These are phyloP conservation scores for Bauhinia variegata DNA, from an alignment of 306 rosid genomes.

Conservation along the genomic window DNA sequence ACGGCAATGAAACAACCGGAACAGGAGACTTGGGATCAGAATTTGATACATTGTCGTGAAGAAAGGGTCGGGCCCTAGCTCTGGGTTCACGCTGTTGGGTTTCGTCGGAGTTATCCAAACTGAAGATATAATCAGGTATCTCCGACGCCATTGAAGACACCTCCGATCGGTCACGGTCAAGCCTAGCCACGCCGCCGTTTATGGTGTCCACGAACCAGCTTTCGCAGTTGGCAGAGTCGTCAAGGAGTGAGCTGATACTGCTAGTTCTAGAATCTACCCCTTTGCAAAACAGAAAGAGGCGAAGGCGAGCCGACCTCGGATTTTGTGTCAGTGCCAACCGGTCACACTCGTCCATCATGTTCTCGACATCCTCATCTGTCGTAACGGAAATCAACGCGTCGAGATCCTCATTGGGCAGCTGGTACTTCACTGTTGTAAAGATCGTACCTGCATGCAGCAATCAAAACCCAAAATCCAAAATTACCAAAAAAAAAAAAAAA, in stretches of 20 bases:
- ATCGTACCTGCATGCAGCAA: constrained; percentile 54
- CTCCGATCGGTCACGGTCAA: constrained; percentile 85
- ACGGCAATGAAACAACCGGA: constrained; percentile 57
- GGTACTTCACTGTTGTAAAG: constrained; percentile 76
- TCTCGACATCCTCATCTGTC: constrained; percentile 94
- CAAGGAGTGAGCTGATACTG: constrained; percentile 78
- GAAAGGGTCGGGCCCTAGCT: constrained; percentile 37
- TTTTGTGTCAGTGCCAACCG: constrained; percentile 70
- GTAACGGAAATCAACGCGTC: constrained; percentile 89
- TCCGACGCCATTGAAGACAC: constrained; percentile 87
- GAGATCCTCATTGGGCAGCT: constrained; percentile 94
- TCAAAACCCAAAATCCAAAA: not conserved
- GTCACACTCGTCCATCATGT: constrained; percentile 97
- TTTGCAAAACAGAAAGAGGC: constrained; percentile 71
- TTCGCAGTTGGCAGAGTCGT: constrained; percentile 81
- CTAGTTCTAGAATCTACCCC: constrained; percentile 58
- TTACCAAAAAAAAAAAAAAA: no score
- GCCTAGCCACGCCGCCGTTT: constrained; percentile 59
- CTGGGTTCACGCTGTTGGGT: constrained; percentile 46
- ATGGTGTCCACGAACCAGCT: constrained; percentile 90
- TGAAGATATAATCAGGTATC: constrained; percentile 90
- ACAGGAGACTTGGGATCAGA: constrained; percentile 90
- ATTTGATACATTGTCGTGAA: constrained; percentile 53
- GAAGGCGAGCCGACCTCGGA: constrained; percentile 73
- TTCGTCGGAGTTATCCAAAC: constrained; percentile 77